Evolutionary conservation across 2,329 filamentous ascomycete genomes (phyloP).

Genomic region (Phaeosphaeriaceae sp.): DNA sequence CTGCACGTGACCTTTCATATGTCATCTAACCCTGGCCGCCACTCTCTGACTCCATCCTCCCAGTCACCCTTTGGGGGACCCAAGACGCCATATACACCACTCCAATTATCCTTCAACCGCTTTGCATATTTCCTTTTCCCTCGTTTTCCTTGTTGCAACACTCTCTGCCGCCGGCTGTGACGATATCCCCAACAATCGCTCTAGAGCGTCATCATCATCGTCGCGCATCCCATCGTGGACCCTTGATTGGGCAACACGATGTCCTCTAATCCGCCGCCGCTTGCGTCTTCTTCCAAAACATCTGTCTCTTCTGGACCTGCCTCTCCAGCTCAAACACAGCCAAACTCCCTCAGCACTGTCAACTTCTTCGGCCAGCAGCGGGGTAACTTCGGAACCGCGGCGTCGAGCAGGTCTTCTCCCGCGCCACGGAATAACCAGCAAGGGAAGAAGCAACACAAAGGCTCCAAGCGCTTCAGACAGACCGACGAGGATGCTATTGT

Average conservation of each 20-base stretch:
- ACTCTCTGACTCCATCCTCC: constrained; percentile 11
- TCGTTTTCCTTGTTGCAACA: neutral
- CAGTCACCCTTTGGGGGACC: constrained; percentile 21
- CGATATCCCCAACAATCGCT: constrained; percentile 6
- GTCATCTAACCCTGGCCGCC: constrained; percentile 1
- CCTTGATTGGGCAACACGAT: constrained; percentile 45
- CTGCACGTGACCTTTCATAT: neutral
- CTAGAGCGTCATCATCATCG: constrained; percentile 20
- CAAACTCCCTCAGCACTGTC: constrained; percentile 51
- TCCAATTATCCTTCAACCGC: constrained; percentile 1
- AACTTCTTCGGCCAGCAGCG: constrained; percentile 54
- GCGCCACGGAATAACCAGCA: constrained; percentile 77
- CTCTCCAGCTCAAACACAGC: constrained; percentile 53
- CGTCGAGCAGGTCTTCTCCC: constrained; percentile 46
- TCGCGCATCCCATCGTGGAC: constrained; percentile 28
- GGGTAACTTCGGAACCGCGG: constrained; percentile 48
- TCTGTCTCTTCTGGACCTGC: constrained; percentile 44
- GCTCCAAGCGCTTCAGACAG: constrained; percentile 74
- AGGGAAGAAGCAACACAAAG: constrained; percentile 81
- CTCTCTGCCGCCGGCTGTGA: constrained; percentile 1
- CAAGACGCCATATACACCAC: constrained; percentile 1
- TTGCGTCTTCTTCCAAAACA: constrained; percentile 51
- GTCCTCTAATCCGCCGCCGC: constrained; percentile 53
- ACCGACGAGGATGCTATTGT: constrained; percentile 87
- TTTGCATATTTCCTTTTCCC: neutral